A percentile compares a stretch with the other conserved stretches of the same genome.
phyloP scores from a whole-genome alignment of 345 rosid species.

The Capsella bursapastoris region DNA sequence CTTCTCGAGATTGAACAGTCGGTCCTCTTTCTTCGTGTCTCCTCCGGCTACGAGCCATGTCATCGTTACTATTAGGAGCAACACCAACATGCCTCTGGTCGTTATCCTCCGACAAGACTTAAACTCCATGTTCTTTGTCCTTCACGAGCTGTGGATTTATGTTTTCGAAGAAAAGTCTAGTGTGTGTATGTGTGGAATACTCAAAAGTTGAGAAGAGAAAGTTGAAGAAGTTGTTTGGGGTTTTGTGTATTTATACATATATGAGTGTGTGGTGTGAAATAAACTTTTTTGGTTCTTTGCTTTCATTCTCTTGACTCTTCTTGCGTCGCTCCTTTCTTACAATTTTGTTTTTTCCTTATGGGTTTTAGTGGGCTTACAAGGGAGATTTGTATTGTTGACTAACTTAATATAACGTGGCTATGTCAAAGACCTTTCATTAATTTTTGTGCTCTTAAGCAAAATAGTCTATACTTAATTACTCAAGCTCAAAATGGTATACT shows the following conservation, averaged over 20 bases:
- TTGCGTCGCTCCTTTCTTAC: not conserved
- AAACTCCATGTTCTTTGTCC: constrained; percentile 19
- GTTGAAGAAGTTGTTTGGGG: constrained; percentile 29
- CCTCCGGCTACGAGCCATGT: constrained; percentile 37
- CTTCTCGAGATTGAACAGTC: constrained; percentile 44
- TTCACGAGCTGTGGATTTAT: constrained; percentile 5
- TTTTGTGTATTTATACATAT: constrained; percentile 35
- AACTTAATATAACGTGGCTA: not conserved
- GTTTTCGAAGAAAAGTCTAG: constrained; percentile 15
- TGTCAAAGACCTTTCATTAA: not conserved
- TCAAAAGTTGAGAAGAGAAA: constrained; percentile 34
- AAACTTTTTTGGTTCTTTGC: constrained; percentile 8
- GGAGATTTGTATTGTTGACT: not conserved
- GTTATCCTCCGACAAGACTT: constrained; percentile 2
- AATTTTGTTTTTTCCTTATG: not conserved
- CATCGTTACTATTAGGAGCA: constrained; percentile 22
- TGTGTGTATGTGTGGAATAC: constrained; percentile 1
- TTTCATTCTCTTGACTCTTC: constrained; percentile 9
- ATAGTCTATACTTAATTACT: no score
- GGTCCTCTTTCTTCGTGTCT: constrained; percentile 36
- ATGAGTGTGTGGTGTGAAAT: constrained; percentile 28
- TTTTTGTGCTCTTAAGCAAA: not conserved
- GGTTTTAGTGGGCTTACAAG: not conserved
- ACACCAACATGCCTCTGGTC: constrained; percentile 33
- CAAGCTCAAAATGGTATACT: no score